phyloP scores from a whole-genome alignment of 495 filamentous ascomycete genomes.

The Penicillium fimorum region DNA sequence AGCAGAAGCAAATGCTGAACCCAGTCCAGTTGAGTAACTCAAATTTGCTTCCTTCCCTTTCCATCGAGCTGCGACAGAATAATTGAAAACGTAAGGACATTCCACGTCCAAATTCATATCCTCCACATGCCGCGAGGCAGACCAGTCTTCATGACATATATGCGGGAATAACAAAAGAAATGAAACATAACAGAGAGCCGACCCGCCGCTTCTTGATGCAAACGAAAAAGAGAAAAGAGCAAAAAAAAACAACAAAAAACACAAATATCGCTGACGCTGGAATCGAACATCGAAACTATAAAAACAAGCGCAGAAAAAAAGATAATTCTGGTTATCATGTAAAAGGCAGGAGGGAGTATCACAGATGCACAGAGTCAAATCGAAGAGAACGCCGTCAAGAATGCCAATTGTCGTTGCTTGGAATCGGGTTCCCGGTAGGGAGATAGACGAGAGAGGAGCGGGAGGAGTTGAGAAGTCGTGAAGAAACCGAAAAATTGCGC shows the following conservation, averaged over 20 bases:
- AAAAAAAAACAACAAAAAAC: slow-evolving; percentile 8
- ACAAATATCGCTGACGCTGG: slow-evolving; percentile 38
- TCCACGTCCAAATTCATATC: slow-evolving; percentile 54
- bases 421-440: slow-evolving; percentile 18
- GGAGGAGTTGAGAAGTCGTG: not conserved
- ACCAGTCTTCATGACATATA: slow-evolving; percentile 58
- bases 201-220: slow-evolving; percentile 54
- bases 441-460: slow-evolving; percentile 1
- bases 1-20: slow-evolving; percentile 13
- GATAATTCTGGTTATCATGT: slow-evolving; percentile 42
- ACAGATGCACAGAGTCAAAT: slow-evolving; percentile 43
- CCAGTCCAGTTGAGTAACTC: slow-evolving; percentile 21
- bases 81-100: slow-evolving; percentile 46
- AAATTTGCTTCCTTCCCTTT: slow-evolving; percentile 8
- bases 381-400: slow-evolving; percentile 49
- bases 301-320: slow-evolving; percentile 24
- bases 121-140: slow-evolving; percentile 56
- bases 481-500: slow-evolving; percentile 2
- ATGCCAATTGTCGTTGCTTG: slow-evolving; percentile 48
- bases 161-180: slow-evolving; percentile 36
- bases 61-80: slow-evolving; percentile 36
- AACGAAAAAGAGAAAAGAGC: slow-evolving; percentile 20
- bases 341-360: slow-evolving; percentile 50
- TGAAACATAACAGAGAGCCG: slow-evolving; percentile 48
- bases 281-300: slow-evolving; percentile 28